Base-by-base conservation (phyloP, 148 eudicot species). In the Dianthus caryophyllus region DNA sequence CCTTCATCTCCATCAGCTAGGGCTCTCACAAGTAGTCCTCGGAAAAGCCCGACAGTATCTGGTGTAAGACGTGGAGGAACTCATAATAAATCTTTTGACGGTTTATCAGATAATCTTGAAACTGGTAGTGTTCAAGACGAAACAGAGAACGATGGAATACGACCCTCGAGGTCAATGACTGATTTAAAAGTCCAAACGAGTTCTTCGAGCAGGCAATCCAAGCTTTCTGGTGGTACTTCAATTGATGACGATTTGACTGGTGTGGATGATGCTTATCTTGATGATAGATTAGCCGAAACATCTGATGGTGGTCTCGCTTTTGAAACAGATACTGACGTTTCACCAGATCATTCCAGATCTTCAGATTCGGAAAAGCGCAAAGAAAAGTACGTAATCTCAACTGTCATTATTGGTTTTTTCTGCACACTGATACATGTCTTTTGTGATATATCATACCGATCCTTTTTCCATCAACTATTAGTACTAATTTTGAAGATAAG, bases 281-380 rank as follows among this genome's bases (percentile, higher is more conserved):
- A 77, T 39, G 83, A 73, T 68, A 77, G 77, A 78, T 70, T 72
- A 52, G 78, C 83, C 63, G 82, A 83, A 61, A 31, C 53, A 71
- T 82, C 87, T 76, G 83, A 68, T n/a, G n/a, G n/a, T n/a, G n/a
- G n/a, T 72, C 62, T 71, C 60, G 80, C 82, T 71, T 46, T 72
- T 71, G 80, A 76, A 66, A 79, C 90, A 65, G 96, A 81, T 67
- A 62, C 58, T 75, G 89, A 89, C 65, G 80, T 64, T 43, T 71
- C 78, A 20, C 69, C 63, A 15, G 74, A 75, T 21, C 65, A 69
- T 57, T 41, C 82, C 50, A 83, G 67, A 73, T 31, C 72, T 56
- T 55, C 84, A 36, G 75, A 62, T 54, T 30, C 53, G 26, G 80
- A 76, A 51, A 78, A 66, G 59, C 73, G 61, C 65, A 55, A 16